phyloP scores from a whole-genome alignment of 768 basidiomycete genomes.

The Epithele typhae region DNA sequence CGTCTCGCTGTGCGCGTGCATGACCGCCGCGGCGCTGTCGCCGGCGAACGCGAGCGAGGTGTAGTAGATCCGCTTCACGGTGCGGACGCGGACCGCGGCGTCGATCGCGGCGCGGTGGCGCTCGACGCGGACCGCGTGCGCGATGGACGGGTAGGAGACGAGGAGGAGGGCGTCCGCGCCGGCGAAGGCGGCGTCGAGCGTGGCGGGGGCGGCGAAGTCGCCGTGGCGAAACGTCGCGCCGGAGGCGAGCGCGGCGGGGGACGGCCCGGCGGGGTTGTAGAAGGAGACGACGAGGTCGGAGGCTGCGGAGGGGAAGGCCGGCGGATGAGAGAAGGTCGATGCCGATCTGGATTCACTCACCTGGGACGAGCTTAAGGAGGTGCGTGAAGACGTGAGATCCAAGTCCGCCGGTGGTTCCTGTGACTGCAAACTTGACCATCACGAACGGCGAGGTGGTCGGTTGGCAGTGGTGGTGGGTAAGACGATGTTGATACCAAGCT shows the following conservation, averaged over 20 bases:
- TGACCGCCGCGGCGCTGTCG: conserved; percentile 27
- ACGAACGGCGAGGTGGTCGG: too few relatives aligned
- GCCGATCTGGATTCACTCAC: conserved; percentile 10
- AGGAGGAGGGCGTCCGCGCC: conserved; percentile 32
- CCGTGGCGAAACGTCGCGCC: conserved; percentile 28
- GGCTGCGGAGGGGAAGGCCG: conserved; percentile 5
- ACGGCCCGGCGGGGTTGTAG: conserved; percentile 28
- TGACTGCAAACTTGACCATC: conserved; percentile 30
- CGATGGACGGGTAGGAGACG: conserved; percentile 31
- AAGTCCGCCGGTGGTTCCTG: conserved; percentile 33
- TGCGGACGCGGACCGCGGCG: conserved; percentile 27
- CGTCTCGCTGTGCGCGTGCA: conserved; percentile 30
- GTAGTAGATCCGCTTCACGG: conserved; percentile 31
- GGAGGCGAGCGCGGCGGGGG: conserved; percentile 12
- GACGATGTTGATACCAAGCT: too few relatives aligned
- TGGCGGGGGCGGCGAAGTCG: conserved; percentile 26
- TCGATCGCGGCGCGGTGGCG: conserved; percentile 32
- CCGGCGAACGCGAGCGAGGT: conserved; percentile 30
- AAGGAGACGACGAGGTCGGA: conserved; percentile 29
- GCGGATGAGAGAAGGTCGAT: background rate
- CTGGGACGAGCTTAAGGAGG: conserved; percentile 25
- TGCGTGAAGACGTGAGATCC: conserved; percentile 32
- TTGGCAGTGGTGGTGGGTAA: too few relatives aligned
- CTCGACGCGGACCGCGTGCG: conserved; percentile 25
- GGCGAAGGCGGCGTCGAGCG: conserved; percentile 29